Base-by-base conservation (phyloP, 306 rosid genomes). In the Heteromeles arbutifolia region DNA sequence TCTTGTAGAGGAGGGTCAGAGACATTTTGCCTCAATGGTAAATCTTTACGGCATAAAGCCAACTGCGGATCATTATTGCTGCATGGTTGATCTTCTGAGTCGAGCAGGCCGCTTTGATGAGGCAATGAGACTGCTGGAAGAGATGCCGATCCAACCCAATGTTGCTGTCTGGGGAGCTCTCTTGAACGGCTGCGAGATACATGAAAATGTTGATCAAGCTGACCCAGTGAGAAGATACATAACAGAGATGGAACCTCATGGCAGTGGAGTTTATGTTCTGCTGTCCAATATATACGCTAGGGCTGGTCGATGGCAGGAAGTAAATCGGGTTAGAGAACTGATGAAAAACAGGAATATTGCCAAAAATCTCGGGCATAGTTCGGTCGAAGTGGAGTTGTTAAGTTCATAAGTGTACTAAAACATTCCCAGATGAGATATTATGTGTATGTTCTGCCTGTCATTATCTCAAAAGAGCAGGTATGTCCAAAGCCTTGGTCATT, bases 11-110 rank as follows among this genome's bases (percentile, higher is more conserved):
- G 97, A 89, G 79, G 92, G 90, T 74, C 65, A 76, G 75, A 83
- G 71, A 67, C 88, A 89, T 59, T 93, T 93, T 57, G 24, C 69
- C n/a, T 54, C 79, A 59, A 89, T 86, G 98, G 81, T 78, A 18
- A 48, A 73, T 70, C 78, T 65, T 54, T 79, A 91, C 14, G 81
- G 90, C 67, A 81, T 88, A 69, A 32, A 76, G 70, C 98, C 90
- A 22, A 86, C 74, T 54, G 84, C 79, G 50, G 96, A 91, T 87
- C 98, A 93, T 77, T 93, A 91, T 62, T 88, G 93, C 73, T 91
- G 93, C 86, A 79, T 88, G 98, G 77, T 89, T 71, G 96, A 89
- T 83, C 88, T 93, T 69, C 83, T 91, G 83, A 88, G 98, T 69
- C 80, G 93, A 28, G 93, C 93, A 2, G 97, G 97, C 67, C 65